Conservation (phyloP, 176 grass and related monocot species). For the Phoenix roebelenii region DNA sequence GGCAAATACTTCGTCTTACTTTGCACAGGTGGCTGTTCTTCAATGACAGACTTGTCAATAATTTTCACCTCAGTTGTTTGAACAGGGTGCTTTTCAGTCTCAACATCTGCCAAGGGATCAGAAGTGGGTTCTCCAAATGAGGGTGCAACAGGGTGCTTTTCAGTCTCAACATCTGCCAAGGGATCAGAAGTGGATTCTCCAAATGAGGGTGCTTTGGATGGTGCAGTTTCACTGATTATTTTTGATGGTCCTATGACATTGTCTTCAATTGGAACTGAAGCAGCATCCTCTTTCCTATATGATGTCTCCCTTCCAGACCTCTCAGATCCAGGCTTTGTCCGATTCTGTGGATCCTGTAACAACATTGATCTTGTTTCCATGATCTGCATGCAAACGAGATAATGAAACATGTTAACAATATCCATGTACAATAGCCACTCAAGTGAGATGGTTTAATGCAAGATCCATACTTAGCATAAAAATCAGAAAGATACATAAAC, state of each 20-base stretch:
- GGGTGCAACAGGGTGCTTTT: slow-evolving; percentile 17
- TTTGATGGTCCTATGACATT: slow-evolving; percentile 27
- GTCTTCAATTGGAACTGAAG: slow-evolving; percentile 24
- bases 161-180: slow-evolving; percentile 13
- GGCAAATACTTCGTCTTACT: slow-evolving; percentile 5
- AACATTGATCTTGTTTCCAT: slow-evolving; percentile 46
- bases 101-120: slow-evolving; percentile 15
- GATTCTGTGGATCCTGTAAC: slow-evolving; percentile 34
- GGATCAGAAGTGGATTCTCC: slow-evolving; percentile 32
- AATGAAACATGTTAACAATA: neutral
- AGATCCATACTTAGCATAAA: too few relatives aligned
- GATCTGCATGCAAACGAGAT: slow-evolving; percentile 22
- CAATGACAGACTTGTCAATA: slow-evolving; percentile 53
- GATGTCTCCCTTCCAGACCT: slow-evolving; percentile 10
- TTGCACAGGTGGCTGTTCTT: slow-evolving; percentile 39
- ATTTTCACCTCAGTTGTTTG: slow-evolving; percentile 34
- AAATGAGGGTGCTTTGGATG: slow-evolving; percentile 4
- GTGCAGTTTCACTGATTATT: neutral
- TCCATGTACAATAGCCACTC: too few relatives aligned
- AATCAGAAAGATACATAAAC: too few relatives aligned
- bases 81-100: slow-evolving; percentile 39
- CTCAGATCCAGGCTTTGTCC: slow-evolving; percentile 27
- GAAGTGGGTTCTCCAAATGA: slow-evolving; percentile 27
- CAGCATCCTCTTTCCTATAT: slow-evolving; percentile 15
- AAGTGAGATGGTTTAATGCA: too few relatives aligned